phyloP scores from a whole-genome alignment of 192 early-diverging fungal species.

The Entomortierella lignicola region DNA sequence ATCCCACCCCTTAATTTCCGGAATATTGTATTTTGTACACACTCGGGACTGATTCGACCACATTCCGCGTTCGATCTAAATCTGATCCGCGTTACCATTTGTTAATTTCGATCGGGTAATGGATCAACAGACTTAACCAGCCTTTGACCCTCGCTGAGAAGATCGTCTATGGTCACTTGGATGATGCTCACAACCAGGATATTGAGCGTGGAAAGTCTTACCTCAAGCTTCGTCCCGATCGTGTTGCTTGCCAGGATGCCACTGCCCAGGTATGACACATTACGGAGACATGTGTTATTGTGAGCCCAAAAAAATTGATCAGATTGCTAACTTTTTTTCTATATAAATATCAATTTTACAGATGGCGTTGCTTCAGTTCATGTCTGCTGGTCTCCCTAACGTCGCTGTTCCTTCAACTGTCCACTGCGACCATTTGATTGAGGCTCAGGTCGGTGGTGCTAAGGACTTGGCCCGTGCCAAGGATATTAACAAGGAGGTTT shows the following conservation, averaged over 20 bases:
- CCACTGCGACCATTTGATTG: slow-evolving; percentile 98
- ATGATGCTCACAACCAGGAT: slow-evolving; percentile 94
- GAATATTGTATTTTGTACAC: background rate
- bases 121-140: slow-evolving; percentile 75
- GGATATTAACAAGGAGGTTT: slow-evolving; percentile 94
- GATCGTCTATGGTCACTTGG: slow-evolving; percentile 98
- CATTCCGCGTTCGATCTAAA: background rate
- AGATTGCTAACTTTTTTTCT: slow-evolving; percentile 16
- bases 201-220: slow-evolving; percentile 93
- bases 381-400: slow-evolving; percentile 88
- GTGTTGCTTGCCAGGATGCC: slow-evolving; percentile 98
- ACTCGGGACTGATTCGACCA: background rate
- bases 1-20: background rate
- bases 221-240: slow-evolving; percentile 96
- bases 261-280: slow-evolving; percentile 79
- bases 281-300: slow-evolving; percentile 5
- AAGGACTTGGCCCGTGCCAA: slow-evolving; percentile 86
- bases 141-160: slow-evolving; percentile 97
- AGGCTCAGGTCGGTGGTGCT: slow-evolving; percentile 86
- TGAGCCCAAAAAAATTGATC: slow-evolving; percentile 5
- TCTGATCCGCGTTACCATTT: slow-evolving; percentile 1
- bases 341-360: background rate
- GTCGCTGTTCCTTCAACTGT: slow-evolving; percentile 94
- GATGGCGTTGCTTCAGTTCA: slow-evolving; percentile 98
- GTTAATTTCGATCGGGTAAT: background rate